These are phyloP conservation scores for Annulohypoxylon moriforme DNA, from an alignment of 495 filamentous ascomycete genomes.

Conservation along the genomic window DNA sequence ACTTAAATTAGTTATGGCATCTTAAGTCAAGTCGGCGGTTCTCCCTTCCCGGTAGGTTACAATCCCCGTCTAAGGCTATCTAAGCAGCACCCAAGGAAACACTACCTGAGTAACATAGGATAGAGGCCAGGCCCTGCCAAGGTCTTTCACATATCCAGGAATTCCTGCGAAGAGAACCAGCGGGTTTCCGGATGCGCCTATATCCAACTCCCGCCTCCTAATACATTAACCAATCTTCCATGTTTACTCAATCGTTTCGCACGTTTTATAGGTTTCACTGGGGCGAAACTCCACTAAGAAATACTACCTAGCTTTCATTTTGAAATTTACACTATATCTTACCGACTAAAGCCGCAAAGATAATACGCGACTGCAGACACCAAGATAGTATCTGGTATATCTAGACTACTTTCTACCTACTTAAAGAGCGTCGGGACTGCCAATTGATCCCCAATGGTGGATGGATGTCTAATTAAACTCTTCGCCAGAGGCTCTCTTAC, in stretches of 20 bases:
- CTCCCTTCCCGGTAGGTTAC: not conserved
- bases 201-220: not conserved
- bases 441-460: too few species aligned
- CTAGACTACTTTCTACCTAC: too few species aligned
- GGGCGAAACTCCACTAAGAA: not conserved
- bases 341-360: too few species aligned
- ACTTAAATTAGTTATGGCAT: not conserved
- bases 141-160: not conserved
- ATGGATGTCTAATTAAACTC: too few species aligned
- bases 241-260: not conserved
- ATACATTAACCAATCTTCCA: not conserved
- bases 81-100: not conserved
- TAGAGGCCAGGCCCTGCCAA: not conserved
- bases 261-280: not conserved
- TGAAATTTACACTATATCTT: not conserved
- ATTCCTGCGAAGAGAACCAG: not conserved
- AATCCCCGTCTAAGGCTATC: not conserved
- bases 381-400: too few species aligned
- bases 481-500: too few species aligned
- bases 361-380: too few species aligned
- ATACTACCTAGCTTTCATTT: not conserved
- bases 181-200: not conserved
- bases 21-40: not conserved
- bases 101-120: not conserved
- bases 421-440: too few species aligned